Base-by-base conservation (phyloP, 345 rosid species). In the Corymbia maculata region DNA sequence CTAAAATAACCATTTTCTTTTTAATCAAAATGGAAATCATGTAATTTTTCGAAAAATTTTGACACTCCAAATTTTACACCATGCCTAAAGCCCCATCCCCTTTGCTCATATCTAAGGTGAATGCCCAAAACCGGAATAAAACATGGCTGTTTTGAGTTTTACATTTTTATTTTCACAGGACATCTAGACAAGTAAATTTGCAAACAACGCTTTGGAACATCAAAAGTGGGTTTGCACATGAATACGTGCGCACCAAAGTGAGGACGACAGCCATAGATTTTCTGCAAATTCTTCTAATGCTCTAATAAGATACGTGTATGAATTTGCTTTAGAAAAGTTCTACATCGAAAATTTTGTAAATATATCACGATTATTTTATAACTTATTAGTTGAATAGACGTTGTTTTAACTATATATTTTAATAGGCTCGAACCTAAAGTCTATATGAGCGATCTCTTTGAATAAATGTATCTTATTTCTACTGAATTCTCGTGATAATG, bases 351-450 rank as follows among this genome's bases (percentile, higher is more conserved):
- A 59, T 26, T 11, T 59, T 26, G 1, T 59, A 7, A 59, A 59
- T 26, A 13, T 26, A 26, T 59, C 2, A 11, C 11, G 2, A 2
- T 59, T 59, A 3, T 1, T 10, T 2, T 14, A 59, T 26, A 26
- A 59, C 4, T 59, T 3, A 59, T 59, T 12, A 3, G 4, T 2
- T 59, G 28, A 26, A 3, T 26, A 28, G 5, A 59, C 1, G 1
- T 12, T 5, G 32, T 11, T 26, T 0, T 59, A 59, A 59, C 13
- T 28, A 28, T 14, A 59, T 26, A 59, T 11, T 26, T 59, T 26
- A 4, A 26, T 3, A 1, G 32, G 0, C 0, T 26, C 3, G 7
- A 30, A 59, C 30, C 11, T 59, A 30, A 3, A 7, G 13, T 59
- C 28, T 14, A 5, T 24, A 10, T 59, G 13, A n/a, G 30, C 12